Evolutionary conservation across 2,329 filamentous ascomycete species (phyloP).

Genomic region (Pseudogymnoascus sp.): DNA sequence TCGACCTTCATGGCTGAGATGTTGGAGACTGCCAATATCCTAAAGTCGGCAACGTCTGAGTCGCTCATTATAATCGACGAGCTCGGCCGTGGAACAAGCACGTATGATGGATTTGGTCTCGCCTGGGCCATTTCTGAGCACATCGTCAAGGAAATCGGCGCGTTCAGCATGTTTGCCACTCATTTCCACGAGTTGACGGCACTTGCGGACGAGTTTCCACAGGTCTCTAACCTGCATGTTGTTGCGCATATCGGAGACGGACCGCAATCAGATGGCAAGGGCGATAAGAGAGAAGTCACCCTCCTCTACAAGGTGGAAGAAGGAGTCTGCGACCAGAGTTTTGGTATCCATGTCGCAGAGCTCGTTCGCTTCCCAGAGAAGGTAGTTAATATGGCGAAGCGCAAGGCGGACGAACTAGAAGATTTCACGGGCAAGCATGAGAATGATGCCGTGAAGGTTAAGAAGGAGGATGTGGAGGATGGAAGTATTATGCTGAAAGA

Average conservation of each 20-base stretch:
- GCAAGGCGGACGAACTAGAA: slow-evolving; percentile 95
- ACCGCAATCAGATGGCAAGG: slow-evolving; percentile 20
- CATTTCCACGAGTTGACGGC: slow-evolving; percentile 98
- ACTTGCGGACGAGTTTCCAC: slow-evolving; percentile 73
- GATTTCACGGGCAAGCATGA: slow-evolving; percentile 82
- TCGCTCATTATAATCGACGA: slow-evolving; percentile 98
- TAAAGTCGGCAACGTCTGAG: slow-evolving; percentile 91
- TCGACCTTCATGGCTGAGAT: slow-evolving; percentile 99
- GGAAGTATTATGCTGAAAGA: slow-evolving; percentile 80
- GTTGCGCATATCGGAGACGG: slow-evolving; percentile 71
- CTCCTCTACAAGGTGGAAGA: slow-evolving; percentile 94
- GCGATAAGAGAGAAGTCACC: slow-evolving; percentile 73
- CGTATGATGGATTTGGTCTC: slow-evolving; percentile 97
- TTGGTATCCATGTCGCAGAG: slow-evolving; percentile 97
- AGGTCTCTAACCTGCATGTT: slow-evolving; percentile 89
- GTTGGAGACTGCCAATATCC: slow-evolving; percentile 96
- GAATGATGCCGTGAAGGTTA: slow-evolving; percentile 51
- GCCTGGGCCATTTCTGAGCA: slow-evolving; percentile 99
- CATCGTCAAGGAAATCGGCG: slow-evolving; percentile 90
- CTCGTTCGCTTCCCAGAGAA: slow-evolving; percentile 93
- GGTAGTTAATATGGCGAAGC: slow-evolving; percentile 97
- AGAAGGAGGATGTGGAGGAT: slow-evolving; percentile 79
- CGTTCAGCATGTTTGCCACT: slow-evolving; percentile 90
- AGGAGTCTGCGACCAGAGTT: slow-evolving; percentile 93
- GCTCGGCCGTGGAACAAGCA: slow-evolving; percentile 89